Evolutionary conservation across 306 rosid species (phyloP), one percentile per base, ranked within the genome.

Genomic region (Prosopis cineraria): DNA sequence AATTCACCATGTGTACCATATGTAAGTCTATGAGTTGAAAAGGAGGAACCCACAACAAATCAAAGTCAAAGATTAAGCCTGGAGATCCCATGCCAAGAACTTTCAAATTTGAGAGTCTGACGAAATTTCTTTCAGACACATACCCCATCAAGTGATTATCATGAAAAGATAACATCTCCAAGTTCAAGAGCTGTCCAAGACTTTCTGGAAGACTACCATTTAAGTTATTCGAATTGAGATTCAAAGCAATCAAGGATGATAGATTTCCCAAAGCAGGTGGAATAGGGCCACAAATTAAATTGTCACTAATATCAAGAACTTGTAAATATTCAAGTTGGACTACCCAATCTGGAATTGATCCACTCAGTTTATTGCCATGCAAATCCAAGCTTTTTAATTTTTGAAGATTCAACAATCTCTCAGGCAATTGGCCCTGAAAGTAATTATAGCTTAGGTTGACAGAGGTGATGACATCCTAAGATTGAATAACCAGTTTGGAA

Each of bases 31-130:
- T 3, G 27, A 82, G 31, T 16, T 48, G 44, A 2, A 73, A 73
- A 16, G 80, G 80, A 69, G 83, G 73, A 43, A 52, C 33, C 83
- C 66, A 59, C 0, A 47, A 8, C 16, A 22, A 0, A 17, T 47
- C 53, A 0, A 47, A 47, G 53, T 47, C 53, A 47, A 47, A 17
- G 22, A 47, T 47, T 3, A 47, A 47, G 17, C 7, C 22, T 12
- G 8, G 8, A 16, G 53, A 47, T 17, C 53, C 53, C 20, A 47
- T 16, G 22, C 5, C 0, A 47, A 47, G 53, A 0, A 0, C 2
- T 1, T 47, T 6, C 56, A 48, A 48, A 6, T 48, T 48, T 19
- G 56, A 48, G 56, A 48, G 56, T 5, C 19, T 48, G 10, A 5
- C 24, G 19, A 48, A 48, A 17, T 48, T 48, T 5, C 25, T 17